Percentiles rank a stretch among this genome's conserved stretches.
Evolutionary conservation across 305 asterid genomes (phyloP).

Genomic region (Fraxinus paxiana): DNA sequence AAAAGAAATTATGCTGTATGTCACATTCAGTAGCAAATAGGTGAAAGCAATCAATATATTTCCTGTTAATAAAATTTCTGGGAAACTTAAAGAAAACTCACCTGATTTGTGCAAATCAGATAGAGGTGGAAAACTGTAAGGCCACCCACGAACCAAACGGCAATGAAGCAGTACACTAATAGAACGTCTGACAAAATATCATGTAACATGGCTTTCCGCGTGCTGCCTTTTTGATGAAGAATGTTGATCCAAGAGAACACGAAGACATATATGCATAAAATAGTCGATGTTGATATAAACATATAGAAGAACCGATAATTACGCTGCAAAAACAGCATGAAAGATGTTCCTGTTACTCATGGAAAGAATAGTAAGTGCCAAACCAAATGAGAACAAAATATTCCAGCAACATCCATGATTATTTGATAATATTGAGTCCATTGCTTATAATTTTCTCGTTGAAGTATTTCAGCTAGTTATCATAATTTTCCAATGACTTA

Average conservation of each 20-base stretch:
- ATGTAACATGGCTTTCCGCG: slow-evolving; percentile 48
- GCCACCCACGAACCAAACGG: slow-evolving; percentile 90
- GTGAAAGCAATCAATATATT: neutral
- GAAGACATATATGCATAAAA: slow-evolving; percentile 62
- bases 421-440: neutral
- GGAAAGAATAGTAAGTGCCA: neutral
- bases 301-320: slow-evolving; percentile 79
- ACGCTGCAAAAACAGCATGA: slow-evolving; percentile 50
- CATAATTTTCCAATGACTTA: neutral
- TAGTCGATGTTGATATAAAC: slow-evolving; percentile 80
- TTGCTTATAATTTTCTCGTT: neutral
- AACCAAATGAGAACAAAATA: slow-evolving; percentile 5
- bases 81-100: slow-evolving; percentile 27
- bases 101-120: slow-evolving; percentile 84
- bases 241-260: slow-evolving; percentile 61
- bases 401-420: neutral
- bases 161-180: slow-evolving; percentile 67
- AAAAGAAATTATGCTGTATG: neutral
- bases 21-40: neutral
- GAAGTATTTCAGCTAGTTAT: neutral
- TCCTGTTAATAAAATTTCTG: neutral
- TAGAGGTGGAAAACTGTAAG: slow-evolving; percentile 70
- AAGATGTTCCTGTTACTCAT: slow-evolving; percentile 18
- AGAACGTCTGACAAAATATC: slow-evolving; percentile 70
- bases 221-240: slow-evolving; percentile 36